Base-by-base conservation (phyloP, 495 filamentous ascomycete species). In the Elaphomyces granulatus region DNA sequence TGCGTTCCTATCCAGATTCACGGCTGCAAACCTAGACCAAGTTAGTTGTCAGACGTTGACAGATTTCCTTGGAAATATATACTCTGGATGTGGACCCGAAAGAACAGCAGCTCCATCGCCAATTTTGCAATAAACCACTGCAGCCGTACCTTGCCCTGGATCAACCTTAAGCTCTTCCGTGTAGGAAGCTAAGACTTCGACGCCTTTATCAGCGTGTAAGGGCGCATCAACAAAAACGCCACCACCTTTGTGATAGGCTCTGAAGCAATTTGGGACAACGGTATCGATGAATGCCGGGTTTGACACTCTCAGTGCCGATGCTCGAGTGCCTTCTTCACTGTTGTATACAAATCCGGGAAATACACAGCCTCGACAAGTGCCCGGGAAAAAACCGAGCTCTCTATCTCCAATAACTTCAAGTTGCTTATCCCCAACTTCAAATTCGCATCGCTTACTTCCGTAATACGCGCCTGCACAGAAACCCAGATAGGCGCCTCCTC, bases 391-490 rank as follows among this genome's bases (percentile, higher is more conserved):
- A 0, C 64, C 77, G 35, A 98, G 63, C 54, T 98, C 92, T 32
- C 90, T 71, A 38, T 75, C 72, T 0, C 90, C 92, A 36, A 93
- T 63, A 2, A 98, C 90, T 52, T 93, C 83, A 59, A 95, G 68
- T 19, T 70, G 69, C 45, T 72, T 71, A 52, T 90, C 75, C 2
- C 85, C 84, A 2, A 88, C 77, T 59, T 95, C 87, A 41, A 95
- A 98, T 50, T 96, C 92, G 50, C 87, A 94, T 38, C 66, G 64
- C 37, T 69, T 61, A 43, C 66, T 74, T 3, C 82, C 92, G 50
- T 94, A 98, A 59, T 96, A 98, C 3, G 83, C 90, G 8, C 90
- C 90, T 28, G 92, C 92, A 51, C 90, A 98, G 45, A 98, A 77
- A 3, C 90, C 92, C 15, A 96, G 67, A 53, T 88, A 98, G 1